phyloP scores from a whole-genome alignment of 768 basidiomycete species.

The Boletus subcaerulescens region DNA sequence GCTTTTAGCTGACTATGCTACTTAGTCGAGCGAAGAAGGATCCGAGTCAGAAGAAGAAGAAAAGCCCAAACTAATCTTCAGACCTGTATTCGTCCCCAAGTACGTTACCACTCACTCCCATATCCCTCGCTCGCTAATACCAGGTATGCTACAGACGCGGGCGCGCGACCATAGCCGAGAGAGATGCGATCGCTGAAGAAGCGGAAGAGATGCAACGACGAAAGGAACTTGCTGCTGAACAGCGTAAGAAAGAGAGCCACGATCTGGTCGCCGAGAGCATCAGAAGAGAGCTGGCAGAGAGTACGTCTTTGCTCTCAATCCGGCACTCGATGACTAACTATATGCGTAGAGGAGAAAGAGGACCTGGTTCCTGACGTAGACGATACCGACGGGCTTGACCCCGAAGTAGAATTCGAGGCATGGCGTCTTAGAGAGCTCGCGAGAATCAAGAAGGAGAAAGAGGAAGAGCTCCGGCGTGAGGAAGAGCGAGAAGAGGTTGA shows the following conservation, averaged over 20 bases:
- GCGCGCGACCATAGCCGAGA: constrained; percentile 69
- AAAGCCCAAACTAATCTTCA: constrained; percentile 70
- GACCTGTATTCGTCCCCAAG: constrained; percentile 96
- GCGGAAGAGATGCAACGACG: constrained; percentile 69
- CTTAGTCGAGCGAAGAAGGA: constrained; percentile 84
- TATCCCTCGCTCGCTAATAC: not conserved
- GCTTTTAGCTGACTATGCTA: constrained; percentile 15
- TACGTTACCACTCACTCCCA: constrained; percentile 36
- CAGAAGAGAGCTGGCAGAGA: constrained; percentile 84
- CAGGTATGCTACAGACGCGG: constrained; percentile 51
- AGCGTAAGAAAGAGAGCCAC: constrained; percentile 84
- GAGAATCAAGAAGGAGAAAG: constrained; percentile 93
- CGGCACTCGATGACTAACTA: not conserved
- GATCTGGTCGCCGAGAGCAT: constrained; percentile 95
- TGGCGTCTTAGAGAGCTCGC: constrained; percentile 93
- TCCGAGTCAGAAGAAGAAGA: constrained; percentile 76
- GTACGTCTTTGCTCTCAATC: constrained; percentile 44
- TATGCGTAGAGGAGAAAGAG: constrained; percentile 76
- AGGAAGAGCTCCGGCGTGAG: constrained; percentile 77
- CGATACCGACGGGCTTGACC: constrained; percentile 92
- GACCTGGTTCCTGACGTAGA: constrained; percentile 84
- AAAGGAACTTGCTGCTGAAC: constrained; percentile 74
- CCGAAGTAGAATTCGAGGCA: constrained; percentile 87
- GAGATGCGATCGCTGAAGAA: constrained; percentile 63
- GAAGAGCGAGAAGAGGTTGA: constrained; percentile 90